A percentile compares a stretch with the other conserved stretches of the same genome.
Conservation (phyloP, 768 basidiomycete species). For the Russula virescens region DNA sequence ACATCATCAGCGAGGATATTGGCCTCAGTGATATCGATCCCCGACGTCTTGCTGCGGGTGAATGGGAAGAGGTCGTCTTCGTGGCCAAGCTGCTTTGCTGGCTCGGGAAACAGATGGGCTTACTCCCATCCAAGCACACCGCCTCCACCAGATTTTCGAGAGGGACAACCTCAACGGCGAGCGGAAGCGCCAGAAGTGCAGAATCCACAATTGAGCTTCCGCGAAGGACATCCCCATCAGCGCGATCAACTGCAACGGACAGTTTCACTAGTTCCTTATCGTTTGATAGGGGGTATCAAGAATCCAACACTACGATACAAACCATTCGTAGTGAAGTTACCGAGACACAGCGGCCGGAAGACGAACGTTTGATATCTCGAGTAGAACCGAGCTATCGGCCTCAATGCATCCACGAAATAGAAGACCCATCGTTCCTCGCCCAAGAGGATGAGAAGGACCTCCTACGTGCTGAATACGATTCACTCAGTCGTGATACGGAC, state of each 20-base stretch:
- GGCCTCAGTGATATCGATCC: conserved; percentile 66
- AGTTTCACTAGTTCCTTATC: conserved; percentile 32
- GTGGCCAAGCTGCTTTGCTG: conserved; percentile 65
- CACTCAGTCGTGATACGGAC: conserved; percentile 6
- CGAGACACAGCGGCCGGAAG: conserved; percentile 15
- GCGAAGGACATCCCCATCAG: conserved; percentile 26
- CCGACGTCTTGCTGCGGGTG: conserved; percentile 54
- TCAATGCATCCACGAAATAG: conserved; percentile 53
- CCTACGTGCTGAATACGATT: conserved; percentile 11
- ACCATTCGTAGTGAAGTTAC: conserved; percentile 26
- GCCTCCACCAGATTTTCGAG: conserved; percentile 1
- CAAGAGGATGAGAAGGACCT: conserved; percentile 14
- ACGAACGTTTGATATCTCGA: conserved; percentile 11
- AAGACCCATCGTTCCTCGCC: conserved; percentile 32
- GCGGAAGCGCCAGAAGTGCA: neutral
- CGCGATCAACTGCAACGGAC: conserved; percentile 35
- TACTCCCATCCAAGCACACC: conserved; percentile 26
- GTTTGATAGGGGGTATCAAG: conserved; percentile 32
- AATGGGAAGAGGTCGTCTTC: conserved; percentile 59
- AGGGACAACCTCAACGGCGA: conserved; percentile 13
- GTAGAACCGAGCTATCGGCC: conserved; percentile 3
- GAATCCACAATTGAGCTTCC: conserved; percentile 1
- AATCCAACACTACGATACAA: conserved; percentile 30
- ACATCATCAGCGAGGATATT: conserved; percentile 53
- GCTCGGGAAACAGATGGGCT: conserved; percentile 48